Conservation (phyloP, 345 rosid genomes). For the Dovyalis caffra region DNA sequence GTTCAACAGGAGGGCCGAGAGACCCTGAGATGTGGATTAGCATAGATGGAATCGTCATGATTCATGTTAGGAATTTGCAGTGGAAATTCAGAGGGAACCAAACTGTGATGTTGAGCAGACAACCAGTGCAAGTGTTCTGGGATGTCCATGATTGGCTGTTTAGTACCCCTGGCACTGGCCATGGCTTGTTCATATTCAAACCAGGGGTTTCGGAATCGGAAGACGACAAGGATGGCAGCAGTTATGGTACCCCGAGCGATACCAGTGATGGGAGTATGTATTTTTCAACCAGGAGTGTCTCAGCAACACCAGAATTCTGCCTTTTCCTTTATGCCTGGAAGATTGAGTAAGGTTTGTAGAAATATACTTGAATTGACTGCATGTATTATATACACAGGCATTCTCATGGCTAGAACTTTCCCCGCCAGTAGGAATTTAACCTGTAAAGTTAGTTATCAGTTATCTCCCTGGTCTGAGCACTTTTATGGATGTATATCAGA, state of each 20-base stretch:
- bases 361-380: background rate
- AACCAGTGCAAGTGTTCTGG: constrained; percentile 75
- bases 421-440: background rate
- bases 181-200: constrained; percentile 84
- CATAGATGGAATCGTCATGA: constrained; percentile 68
- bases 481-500: background rate
- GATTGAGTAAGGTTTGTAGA: constrained; percentile 50
- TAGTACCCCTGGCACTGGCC: constrained; percentile 51
- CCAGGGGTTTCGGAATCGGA: constrained; percentile 54
- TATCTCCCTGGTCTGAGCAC: background rate
- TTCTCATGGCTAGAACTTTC: background rate
- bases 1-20: constrained; percentile 51
- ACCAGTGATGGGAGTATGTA: constrained; percentile 57
- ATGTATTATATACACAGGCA: background rate
- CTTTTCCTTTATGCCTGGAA: constrained; percentile 90
- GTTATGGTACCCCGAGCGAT: constrained; percentile 52
- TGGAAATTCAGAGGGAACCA: constrained; percentile 98
- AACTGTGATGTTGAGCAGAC: constrained; percentile 72
- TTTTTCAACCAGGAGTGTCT: constrained; percentile 44
- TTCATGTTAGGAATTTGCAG: constrained; percentile 79
- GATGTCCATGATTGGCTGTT: constrained; percentile 98
- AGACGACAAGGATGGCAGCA: constrained; percentile 55
- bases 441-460: constrained; percentile 1
- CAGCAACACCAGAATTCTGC: constrained; percentile 56
- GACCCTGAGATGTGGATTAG: constrained; percentile 97